These are phyloP conservation scores for Backusella circina DNA, from an alignment of 192 early-diverging fungal species.

Conservation along the genomic window DNA sequence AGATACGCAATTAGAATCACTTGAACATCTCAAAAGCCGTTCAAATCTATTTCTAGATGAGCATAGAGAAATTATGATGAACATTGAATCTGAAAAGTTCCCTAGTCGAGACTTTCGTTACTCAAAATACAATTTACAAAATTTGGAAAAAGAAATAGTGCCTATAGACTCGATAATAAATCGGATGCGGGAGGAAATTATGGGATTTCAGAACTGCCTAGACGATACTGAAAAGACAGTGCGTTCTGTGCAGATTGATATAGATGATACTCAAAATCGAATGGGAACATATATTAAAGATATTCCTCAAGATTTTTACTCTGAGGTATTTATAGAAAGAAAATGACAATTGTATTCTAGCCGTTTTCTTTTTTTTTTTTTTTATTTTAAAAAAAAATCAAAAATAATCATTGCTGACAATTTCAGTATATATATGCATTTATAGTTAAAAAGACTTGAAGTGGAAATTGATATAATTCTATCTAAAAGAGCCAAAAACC, in stretches of 20 bases:
- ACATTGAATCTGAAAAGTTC: conserved; percentile 1
- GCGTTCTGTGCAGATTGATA: conserved; percentile 17
- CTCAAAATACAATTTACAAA: neutral
- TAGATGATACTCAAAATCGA: conserved; percentile 12
- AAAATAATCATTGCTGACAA: neutral
- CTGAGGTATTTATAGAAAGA: conserved; percentile 8
- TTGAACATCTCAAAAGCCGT: neutral
- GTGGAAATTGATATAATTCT: conserved; percentile 31
- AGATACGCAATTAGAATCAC: neutral
- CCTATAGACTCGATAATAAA: neutral
- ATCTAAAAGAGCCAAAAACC: conserved; percentile 32
- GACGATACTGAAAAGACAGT: conserved; percentile 17
- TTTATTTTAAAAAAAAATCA: neutral
- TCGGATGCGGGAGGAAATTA: conserved; percentile 11
- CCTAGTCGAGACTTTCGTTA: conserved; percentile 5
- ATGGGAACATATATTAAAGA: conserved; percentile 26
- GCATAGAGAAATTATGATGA: neutral
- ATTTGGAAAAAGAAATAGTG: neutral
- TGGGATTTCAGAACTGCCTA: neutral
- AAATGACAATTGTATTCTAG: neutral
- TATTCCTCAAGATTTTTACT: conserved; percentile 27
- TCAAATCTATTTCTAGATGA: neutral
- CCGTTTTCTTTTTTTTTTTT: neutral
- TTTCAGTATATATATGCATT: neutral
- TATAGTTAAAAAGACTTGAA: conserved; percentile 33